Percentiles rank a stretch among this genome's conserved stretches.
phyloP scores from a whole-genome alignment of 306 rosid genomes.

The Adenanthera pavonina region DNA sequence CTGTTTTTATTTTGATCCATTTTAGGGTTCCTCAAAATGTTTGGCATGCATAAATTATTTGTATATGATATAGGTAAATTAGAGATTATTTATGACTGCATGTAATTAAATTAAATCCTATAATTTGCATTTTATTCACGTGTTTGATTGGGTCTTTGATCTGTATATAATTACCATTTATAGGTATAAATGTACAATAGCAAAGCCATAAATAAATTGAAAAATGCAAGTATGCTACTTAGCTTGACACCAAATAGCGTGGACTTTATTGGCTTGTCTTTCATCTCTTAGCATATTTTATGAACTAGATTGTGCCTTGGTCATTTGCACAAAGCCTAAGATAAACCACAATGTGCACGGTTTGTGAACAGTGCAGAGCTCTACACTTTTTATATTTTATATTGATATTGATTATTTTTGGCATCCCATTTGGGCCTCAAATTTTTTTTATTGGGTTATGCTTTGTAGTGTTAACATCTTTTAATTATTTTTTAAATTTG shows the following conservation, averaged over 20 bases:
- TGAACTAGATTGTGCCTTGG: no score
- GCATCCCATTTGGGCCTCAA: background rate
- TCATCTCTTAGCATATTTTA: background rate
- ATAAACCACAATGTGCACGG: no score
- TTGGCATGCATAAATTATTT: background rate
- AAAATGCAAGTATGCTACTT: background rate
- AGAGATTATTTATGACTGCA: background rate
- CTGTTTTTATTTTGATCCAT: background rate
- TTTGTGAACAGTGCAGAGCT: no score
- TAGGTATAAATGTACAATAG: background rate
- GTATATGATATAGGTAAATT: background rate
- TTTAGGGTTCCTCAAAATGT: background rate
- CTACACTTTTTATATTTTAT: no score
- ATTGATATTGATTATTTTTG: background rate
- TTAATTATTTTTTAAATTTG: background rate
- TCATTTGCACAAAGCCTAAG: no score
- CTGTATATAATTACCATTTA: no score
- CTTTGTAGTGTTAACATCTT: background rate
- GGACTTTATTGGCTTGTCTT: background rate
- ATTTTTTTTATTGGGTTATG: background rate
- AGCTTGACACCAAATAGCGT: background rate
- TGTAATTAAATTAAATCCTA: background rate
- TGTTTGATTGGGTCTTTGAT: background rate
- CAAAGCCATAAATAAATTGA: background rate
- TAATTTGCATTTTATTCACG: background rate